Conservation (phyloP, 2,329 filamentous ascomycete species). For the Xenoacremonium recifei region DNA sequence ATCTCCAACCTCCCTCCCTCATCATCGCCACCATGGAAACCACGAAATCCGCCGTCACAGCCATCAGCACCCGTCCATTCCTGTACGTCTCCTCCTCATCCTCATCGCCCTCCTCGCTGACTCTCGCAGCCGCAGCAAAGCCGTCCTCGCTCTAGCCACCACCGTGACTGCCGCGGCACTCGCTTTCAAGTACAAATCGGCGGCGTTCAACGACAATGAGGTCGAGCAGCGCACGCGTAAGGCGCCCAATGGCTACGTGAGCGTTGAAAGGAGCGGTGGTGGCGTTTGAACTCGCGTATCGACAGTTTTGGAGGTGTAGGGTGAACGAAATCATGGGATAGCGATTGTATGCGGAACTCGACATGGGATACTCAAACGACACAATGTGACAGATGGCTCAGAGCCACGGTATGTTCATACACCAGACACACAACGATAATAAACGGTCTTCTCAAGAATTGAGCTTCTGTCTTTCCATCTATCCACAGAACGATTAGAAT, state of each 20-base stretch:
- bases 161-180: slow-evolving; percentile 26
- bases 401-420: too few relatives aligned
- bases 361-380: too few relatives aligned
- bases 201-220: slow-evolving; percentile 41
- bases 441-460: too few relatives aligned
- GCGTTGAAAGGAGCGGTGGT: slow-evolving; percentile 51
- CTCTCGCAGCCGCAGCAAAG: slow-evolving; percentile 35
- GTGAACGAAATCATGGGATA: too few relatives aligned
- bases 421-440: too few relatives aligned
- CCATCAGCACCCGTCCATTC: slow-evolving; percentile 18
- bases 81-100: slow-evolving; percentile 12
- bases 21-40: slow-evolving; percentile 13
- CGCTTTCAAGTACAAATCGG: slow-evolving; percentile 34
- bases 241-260: slow-evolving; percentile 44
- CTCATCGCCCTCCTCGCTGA: neutral
- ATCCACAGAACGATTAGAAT: too few relatives aligned
- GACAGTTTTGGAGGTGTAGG: too few relatives aligned
- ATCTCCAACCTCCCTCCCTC: too few relatives aligned
- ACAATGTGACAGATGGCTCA: too few relatives aligned
- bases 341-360: too few relatives aligned
- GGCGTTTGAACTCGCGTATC: slow-evolving; percentile 31
- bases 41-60: slow-evolving; percentile 10
- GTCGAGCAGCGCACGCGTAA: slow-evolving; percentile 37
- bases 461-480: too few relatives aligned
- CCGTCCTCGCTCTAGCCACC: slow-evolving; percentile 33